Conservation (phyloP, 139 green algal species). For the Tetradesmus lagerheimii region DNA sequence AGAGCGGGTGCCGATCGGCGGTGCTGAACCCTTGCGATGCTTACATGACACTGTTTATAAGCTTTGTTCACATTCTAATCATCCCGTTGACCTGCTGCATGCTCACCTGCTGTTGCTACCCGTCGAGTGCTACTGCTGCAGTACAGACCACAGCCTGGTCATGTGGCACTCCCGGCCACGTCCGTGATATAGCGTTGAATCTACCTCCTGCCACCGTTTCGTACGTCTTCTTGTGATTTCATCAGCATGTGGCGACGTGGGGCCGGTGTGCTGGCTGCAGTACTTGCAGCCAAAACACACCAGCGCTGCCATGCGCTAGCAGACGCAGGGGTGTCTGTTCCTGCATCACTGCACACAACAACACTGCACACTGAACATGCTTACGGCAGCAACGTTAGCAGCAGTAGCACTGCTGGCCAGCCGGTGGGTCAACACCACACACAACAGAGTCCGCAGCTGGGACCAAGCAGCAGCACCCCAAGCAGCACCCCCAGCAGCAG, state of each 20-base stretch:
- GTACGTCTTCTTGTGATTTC: neutral
- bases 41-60: neutral
- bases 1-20: neutral
- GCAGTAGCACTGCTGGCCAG: neutral
- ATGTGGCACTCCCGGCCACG: neutral
- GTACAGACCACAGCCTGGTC: neutral
- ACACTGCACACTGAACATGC: neutral
- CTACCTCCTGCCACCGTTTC: too few species aligned
- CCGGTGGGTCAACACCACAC: neutral
- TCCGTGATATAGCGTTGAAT: too few species aligned
- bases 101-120: neutral
- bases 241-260: neutral
- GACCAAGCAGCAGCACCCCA: neutral
- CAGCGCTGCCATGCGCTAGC: neutral
- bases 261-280: neutral
- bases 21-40: neutral
- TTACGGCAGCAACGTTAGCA: neutral
- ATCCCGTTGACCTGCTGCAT: too few species aligned
- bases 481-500: conserved; percentile 6
- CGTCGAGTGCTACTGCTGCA: neutral
- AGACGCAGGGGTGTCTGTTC: neutral
- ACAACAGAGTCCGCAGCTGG: neutral
- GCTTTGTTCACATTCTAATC: too few species aligned
- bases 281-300: neutral
- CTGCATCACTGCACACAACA: neutral